These are phyloP conservation scores for Neurospora tetrasperma DNA, from an alignment of 495 filamentous ascomycete genomes.

Conservation along the genomic window DNA sequence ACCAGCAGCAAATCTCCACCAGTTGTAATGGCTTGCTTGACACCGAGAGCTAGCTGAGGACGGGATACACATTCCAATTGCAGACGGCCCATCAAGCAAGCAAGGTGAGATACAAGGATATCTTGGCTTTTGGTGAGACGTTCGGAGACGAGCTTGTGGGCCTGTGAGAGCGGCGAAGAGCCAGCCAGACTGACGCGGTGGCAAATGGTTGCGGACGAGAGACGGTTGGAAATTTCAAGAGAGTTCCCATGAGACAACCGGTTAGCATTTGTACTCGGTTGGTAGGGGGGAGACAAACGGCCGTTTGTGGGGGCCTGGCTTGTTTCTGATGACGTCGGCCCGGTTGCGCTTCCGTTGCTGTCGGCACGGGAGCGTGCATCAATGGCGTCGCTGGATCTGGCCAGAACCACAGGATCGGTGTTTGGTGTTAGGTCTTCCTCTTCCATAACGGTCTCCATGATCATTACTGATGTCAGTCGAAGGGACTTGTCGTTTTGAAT, in stretches of 20 bases:
- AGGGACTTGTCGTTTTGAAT: conserved; percentile 58
- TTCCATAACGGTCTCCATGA: conserved; percentile 53
- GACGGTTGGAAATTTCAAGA: conserved; percentile 18
- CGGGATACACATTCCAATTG: conserved; percentile 84
- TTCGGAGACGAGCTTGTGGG: conserved; percentile 44
- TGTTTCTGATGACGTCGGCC: conserved; percentile 17
- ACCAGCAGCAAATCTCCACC: conserved; percentile 68
- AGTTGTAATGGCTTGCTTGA: conserved; percentile 68
- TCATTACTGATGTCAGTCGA: conserved; percentile 39
- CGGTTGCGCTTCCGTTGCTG: conserved; percentile 19
- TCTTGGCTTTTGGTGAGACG: conserved; percentile 72
- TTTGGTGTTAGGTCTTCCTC: conserved; percentile 59
- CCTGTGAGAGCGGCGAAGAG: conserved; percentile 29
- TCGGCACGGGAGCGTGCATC: conserved; percentile 30
- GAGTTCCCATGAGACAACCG: conserved; percentile 28
- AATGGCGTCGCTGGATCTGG: conserved; percentile 17
- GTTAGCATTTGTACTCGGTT: conserved; percentile 24
- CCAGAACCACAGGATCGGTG: conserved; percentile 43
- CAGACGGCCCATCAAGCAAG: conserved; percentile 81
- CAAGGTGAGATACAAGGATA: conserved; percentile 75
- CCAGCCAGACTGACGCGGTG: conserved; percentile 44
- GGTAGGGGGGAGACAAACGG: conserved; percentile 34
- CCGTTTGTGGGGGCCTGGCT: conserved; percentile 25
- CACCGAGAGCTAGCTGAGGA: conserved; percentile 58
- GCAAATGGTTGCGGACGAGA: conserved; percentile 39